Evolutionary conservation across 371 early-diverging fungal genomes (phyloP).

Genomic region (Apophysomyces trapeziformis): DNA sequence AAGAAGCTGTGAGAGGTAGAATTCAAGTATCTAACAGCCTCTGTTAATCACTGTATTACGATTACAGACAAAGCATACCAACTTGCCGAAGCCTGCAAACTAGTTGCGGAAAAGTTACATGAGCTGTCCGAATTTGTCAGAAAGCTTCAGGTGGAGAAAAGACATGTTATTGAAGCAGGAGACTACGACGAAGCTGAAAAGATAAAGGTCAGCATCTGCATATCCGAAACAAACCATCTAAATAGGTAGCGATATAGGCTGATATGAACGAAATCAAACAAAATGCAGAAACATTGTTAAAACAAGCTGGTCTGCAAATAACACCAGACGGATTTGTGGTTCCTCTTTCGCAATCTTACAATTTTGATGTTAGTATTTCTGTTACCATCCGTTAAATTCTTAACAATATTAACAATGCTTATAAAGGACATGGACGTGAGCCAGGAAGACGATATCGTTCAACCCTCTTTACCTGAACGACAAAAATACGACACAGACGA

Average conservation of each 20-base stretch:
- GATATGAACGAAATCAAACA: conserved; percentile 28
- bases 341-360: conserved; percentile 8
- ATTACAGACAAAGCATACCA: conserved; percentile 26
- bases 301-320: conserved; percentile 22
- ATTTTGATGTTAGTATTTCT: conserved; percentile 3
- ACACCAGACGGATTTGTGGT: conserved; percentile 26
- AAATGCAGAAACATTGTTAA: conserved; percentile 22
- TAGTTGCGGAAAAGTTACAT: conserved; percentile 34
- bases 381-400: neutral
- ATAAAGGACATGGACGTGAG: conserved; percentile 10
- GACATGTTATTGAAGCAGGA: conserved; percentile 65
- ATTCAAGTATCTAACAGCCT: neutral
- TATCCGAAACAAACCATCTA: neutral
- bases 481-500: conserved; percentile 16
- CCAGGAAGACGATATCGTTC: conserved; percentile 8
- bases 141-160: conserved; percentile 60
- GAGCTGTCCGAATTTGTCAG: conserved; percentile 59
- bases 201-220: conserved; percentile 45
- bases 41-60: neutral
- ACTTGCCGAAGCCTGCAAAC: conserved; percentile 60
- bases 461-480: neutral
- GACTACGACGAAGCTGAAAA: conserved; percentile 80
- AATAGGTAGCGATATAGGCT: conserved; percentile 9
- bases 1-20: conserved; percentile 43
- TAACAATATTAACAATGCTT: neutral